phyloP scores from a whole-genome alignment of 768 basidiomycete genomes.

The Neoboletus magnificus region DNA sequence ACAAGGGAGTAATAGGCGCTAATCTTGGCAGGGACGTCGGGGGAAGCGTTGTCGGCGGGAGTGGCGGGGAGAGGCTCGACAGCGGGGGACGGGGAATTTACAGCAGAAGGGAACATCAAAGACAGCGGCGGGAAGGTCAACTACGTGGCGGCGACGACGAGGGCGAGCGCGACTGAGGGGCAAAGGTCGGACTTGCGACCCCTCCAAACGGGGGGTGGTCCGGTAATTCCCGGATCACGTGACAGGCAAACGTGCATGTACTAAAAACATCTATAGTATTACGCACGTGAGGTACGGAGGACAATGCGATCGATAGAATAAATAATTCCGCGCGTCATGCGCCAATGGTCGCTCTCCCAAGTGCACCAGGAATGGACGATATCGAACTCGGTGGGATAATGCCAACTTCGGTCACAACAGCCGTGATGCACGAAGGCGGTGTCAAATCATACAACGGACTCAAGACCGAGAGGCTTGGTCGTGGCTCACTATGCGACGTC shows the following conservation, averaged over 20 bases:
- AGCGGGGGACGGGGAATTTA: constrained; percentile 5
- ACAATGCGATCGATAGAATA: background rate
- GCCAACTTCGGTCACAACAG: constrained; percentile 95
- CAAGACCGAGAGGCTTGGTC: constrained; percentile 66
- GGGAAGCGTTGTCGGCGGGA: constrained; percentile 1
- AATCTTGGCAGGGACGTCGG: constrained; percentile 64
- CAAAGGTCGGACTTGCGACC: background rate
- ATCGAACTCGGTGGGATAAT: constrained; percentile 92
- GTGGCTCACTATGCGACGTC: constrained; percentile 18
- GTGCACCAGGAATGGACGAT: constrained; percentile 73
- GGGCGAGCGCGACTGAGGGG: constrained; percentile 6
- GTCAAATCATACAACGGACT: constrained; percentile 94
- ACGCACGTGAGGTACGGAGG: background rate
- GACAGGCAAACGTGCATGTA: constrained; percentile 20
- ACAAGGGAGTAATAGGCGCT: constrained; percentile 92
- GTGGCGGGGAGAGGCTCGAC: constrained; percentile 3
- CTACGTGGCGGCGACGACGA: constrained; percentile 8
- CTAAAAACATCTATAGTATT: background rate
- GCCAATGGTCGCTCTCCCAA: constrained; percentile 33
- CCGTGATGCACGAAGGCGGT: constrained; percentile 87
- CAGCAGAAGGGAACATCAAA: constrained; percentile 26
- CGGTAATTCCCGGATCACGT: constrained; percentile 21
- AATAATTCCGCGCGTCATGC: constrained; percentile 13
- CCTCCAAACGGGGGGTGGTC: constrained; percentile 3
- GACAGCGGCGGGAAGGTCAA: constrained; percentile 8